phyloP scores from a whole-genome alignment of 768 basidiomycete genomes.

The Lactifluus volemus region DNA sequence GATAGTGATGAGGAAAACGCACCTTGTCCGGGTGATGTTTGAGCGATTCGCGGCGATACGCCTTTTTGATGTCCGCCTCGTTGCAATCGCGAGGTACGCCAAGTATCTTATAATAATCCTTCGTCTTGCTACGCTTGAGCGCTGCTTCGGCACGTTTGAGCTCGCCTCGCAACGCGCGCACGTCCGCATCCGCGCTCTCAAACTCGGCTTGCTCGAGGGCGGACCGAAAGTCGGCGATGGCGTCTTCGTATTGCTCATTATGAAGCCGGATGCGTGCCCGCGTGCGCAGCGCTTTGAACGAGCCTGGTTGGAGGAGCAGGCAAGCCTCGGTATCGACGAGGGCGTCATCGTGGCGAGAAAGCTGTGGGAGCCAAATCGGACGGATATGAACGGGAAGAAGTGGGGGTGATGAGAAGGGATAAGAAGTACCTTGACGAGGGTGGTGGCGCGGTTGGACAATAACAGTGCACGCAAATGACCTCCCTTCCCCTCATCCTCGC shows the following conservation, averaged over 20 bases:
- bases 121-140: constrained; percentile 81
- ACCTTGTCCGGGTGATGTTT: constrained; percentile 86
- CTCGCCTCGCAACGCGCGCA: constrained; percentile 52
- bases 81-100: constrained; percentile 49
- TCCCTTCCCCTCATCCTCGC: constrained; percentile 65
- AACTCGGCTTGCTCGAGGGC: constrained; percentile 64
- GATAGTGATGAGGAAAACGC: constrained; percentile 1
- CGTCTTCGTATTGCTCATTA: constrained; percentile 63
- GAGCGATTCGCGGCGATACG: constrained; percentile 77
- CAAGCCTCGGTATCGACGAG: constrained; percentile 64
- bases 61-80: constrained; percentile 81
- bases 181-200: constrained; percentile 57
- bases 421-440: constrained; percentile 54
- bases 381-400: neutral
- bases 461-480: constrained; percentile 76
- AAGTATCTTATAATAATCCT: constrained; percentile 83
- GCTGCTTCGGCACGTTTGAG: constrained; percentile 75
- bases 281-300: constrained; percentile 83
- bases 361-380: constrained; percentile 29
- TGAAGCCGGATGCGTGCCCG: constrained; percentile 72
- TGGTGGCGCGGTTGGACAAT: constrained; percentile 77
- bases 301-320: constrained; percentile 48
- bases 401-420: neutral
- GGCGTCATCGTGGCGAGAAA: constrained; percentile 58
- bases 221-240: constrained; percentile 69